Evolutionary conservation across 257 asterid genomes (phyloP), one percentile per base, ranked within the genome.

Genomic region (Fraxinus pennsylvanica): DNA sequence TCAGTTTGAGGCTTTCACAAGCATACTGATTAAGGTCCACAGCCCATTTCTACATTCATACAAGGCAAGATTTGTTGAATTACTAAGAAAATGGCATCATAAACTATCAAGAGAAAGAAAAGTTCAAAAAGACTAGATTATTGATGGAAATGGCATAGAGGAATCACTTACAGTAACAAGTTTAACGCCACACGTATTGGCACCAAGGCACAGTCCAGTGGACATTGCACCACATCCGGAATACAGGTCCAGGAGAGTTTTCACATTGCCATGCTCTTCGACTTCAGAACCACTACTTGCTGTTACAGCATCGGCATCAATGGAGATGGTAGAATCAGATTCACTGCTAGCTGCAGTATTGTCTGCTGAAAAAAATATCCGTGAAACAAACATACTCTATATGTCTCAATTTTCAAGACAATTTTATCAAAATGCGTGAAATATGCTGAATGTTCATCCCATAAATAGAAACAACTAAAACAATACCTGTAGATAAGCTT

Each of bases 161-260:
- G 33, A 76, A 54, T 2, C 69, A 80, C 91, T 81, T 87, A 94
- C 97, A 0, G 97, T 89, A 15, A 89, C 89, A 38, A 95, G 94
- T 25, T 88, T 89, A 19, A 89, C 96, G 0, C 94, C 97, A 29
- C 73, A 36, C 30, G 82, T 83, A 41, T 85, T 88, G 27, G 97
- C 96, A 71, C 98, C 99, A 12, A 95, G 78, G 75, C 95, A 90
- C 32, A 95, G 87, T 15, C 98, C 98, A 0, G 97, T 95, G 3
- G 97, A 91, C 99, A 95, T 95, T 27, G 90, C 99, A 22, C 99
- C 99, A 86, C 99, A 95, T 10, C 99, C 98, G 1, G 98, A 81
- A 50, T 93, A 95, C 54, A 95, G 43, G 78, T 94, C 99, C 76
- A 94, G 61, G 7, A 94, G 63, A 4, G 76, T 84, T 83, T 67